Percentiles rank a stretch among this genome's conserved stretches.
phyloP scores from a whole-genome alignment of 306 rosid species.

The Gynostemma pentaphyllum region DNA sequence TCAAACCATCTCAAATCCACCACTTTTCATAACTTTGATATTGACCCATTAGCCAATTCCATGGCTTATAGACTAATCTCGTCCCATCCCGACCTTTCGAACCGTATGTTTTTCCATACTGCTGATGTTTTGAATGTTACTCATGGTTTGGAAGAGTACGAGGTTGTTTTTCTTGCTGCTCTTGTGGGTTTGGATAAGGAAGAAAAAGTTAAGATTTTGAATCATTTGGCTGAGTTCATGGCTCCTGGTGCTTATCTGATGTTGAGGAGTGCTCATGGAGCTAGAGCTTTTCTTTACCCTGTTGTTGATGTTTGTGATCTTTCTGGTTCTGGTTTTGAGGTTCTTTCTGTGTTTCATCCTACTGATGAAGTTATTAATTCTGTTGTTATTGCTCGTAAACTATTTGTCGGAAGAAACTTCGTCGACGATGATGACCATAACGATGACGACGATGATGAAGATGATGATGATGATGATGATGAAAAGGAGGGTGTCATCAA shows the following conservation, averaged over 20 bases:
- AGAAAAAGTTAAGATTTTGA: conserved; percentile 36
- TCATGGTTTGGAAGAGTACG: conserved; percentile 31
- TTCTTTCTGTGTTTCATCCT: conserved; percentile 71
- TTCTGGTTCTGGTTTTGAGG: conserved; percentile 54
- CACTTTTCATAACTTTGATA: conserved; percentile 61
- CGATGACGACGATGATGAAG: not conserved
- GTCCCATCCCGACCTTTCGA: conserved; percentile 45
- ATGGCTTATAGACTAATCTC: conserved; percentile 38
- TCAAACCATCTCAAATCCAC: conserved; percentile 46
- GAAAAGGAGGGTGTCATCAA: conserved; percentile 21
- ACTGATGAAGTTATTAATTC: conserved; percentile 75
- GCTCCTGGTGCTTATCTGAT: conserved; percentile 54
- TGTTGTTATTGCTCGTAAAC: conserved; percentile 49
- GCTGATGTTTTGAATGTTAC: conserved; percentile 48
- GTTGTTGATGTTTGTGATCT: conserved; percentile 52
- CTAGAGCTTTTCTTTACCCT: conserved; percentile 81
- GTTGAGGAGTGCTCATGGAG: conserved; percentile 86
- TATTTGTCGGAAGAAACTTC: not conserved
- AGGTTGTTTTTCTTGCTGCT: conserved; percentile 76
- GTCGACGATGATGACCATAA: not conserved
- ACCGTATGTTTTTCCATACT: conserved; percentile 60
- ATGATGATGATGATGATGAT: not conserved
- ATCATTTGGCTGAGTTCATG: conserved; percentile 57
- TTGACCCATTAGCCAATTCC: conserved; percentile 57
- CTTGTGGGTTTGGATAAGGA: conserved; percentile 74